Base-by-base conservation (phyloP, 1,139 yeast species). In the Nadsonia commutata region DNA sequence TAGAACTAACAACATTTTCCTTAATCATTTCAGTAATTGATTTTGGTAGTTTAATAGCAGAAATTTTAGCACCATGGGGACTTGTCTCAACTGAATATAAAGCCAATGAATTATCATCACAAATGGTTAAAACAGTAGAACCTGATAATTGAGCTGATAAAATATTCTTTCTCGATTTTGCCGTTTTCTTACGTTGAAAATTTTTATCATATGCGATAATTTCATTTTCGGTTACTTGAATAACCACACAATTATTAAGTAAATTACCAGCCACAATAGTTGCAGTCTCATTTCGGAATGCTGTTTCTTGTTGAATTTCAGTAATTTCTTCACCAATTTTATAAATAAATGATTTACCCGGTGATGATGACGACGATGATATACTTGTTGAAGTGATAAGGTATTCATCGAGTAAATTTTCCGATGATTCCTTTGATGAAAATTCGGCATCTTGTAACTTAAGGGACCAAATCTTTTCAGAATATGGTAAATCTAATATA, bases 221-320 rank as follows among this genome's bases (percentile, higher is more conserved):
- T 47, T 76, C 78, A 40, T 73, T 71, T 0, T 82, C 74, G 1
- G 93, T 79, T 1, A 85, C 76, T 57, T 86, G 95, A 16, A 84
- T 71, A 40, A 84, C 75, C 48, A 74, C 69, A 48, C 76, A 72
- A 1, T 78, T 78, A 27, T 70, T 70, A 45, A 74, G 68, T 48
- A 80, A 62, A 45, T 75, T 76, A 37, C 76, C 82, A 54, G 83
- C 78, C 31, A 76, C 75, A 13, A 85, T 67, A 0, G 95, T 85
- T 11, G 71, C 64, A 37, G 76, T 78, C 45, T 76, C 71, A 48
- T 76, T 74, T 46, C 76, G 70, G 55, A 85, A 80, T 49, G 76
- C 79, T 40, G 76, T 42, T 9, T 46, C 48, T 13, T 78, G 70
- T 44, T 74, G 76, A 47, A 80, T 65, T 44, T 82, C 71, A 36